phyloP scores from a whole-genome alignment of 2,329 filamentous ascomycete species.

The Calonectria hongkongensis region DNA sequence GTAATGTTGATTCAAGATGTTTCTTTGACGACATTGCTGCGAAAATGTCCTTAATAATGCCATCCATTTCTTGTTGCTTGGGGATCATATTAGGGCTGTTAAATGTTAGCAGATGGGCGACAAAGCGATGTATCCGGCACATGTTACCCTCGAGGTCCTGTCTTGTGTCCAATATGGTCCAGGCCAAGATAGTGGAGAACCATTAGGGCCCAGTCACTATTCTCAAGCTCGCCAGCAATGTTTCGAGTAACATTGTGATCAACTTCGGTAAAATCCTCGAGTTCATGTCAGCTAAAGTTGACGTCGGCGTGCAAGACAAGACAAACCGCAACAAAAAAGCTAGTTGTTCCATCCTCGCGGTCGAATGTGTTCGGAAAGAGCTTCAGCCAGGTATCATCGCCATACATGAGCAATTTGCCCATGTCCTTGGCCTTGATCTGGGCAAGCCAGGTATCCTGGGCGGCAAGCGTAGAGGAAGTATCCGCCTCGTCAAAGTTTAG shows the following conservation, averaged over 20 bases:
- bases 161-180: conserved; percentile 98
- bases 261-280: conserved; percentile 95
- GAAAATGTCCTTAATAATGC: conserved; percentile 85
- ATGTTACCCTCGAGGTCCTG: conserved; percentile 85
- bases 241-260: conserved; percentile 98
- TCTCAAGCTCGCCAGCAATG: conserved; percentile 83
- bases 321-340: conserved; percentile 97
- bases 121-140: background rate
- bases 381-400: conserved; percentile 98
- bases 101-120: conserved; percentile 25
- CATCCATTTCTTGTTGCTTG: conserved; percentile 96
- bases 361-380: conserved; percentile 93
- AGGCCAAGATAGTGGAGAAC: conserved; percentile 96
- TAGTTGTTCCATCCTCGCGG: conserved; percentile 92
- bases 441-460: conserved; percentile 96
- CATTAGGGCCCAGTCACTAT: conserved; percentile 92
- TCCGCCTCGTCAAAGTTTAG: conserved; percentile 97
- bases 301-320: background rate
- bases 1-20: conserved; percentile 85
- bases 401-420: conserved; percentile 93
- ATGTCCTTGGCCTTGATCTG: conserved; percentile 85
- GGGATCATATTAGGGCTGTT: conserved; percentile 89
- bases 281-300: conserved; percentile 25
- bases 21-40: conserved; percentile 80
- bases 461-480: conserved; percentile 88